Base-by-base conservation (phyloP, 768 basidiomycete genomes). In the Russula olivacea region DNA sequence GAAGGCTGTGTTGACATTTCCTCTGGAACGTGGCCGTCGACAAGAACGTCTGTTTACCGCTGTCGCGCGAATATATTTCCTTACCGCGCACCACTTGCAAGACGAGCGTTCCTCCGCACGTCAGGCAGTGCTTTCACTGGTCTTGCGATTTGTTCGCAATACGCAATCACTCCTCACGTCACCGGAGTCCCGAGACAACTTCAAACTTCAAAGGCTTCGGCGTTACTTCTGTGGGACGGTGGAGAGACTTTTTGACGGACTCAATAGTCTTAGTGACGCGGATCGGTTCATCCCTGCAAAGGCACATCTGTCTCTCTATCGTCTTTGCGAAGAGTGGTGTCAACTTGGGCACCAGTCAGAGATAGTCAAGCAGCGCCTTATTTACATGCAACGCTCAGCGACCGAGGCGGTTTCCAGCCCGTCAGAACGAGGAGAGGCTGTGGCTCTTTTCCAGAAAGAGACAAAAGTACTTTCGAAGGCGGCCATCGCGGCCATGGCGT, bases 281-380 rank as follows among this genome's bases (percentile, higher is more conserved):
- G 91, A 93, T 56, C 80, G 86, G 5, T 91, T 91, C 70, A 83
- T 90, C 56, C 85, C 89, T 1, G 76, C 81, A 5, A 83, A 89
- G 61, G 86, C 86, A 76, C 85, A 92, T 69, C 79, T 94, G 8
- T 81, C 87, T 3, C 74, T 96, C 36, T 96, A 91, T 74, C 84
- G 87, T 38, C 76, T 93, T 43, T 94, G 92, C 68, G 92, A 95
- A 73, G 92, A 94, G 69, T 97, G 94, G 94, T 96, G 93, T 72
- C 86, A 91, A 69, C 78, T 89, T 51, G 93, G 91, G 6, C 81
- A 84, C 34, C 85, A 90, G 68, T 80, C 84, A 0, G 90, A 93
- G 64, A 74, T 77, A n/a, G 81, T 83, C 43, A 88, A 85, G 72
- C 88, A 86, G 58, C 81, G 89, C 53, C 75, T 87, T 48, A 79